Base-by-base conservation (phyloP, 257 asterid genomes). In the Scutellaria barbata region DNA sequence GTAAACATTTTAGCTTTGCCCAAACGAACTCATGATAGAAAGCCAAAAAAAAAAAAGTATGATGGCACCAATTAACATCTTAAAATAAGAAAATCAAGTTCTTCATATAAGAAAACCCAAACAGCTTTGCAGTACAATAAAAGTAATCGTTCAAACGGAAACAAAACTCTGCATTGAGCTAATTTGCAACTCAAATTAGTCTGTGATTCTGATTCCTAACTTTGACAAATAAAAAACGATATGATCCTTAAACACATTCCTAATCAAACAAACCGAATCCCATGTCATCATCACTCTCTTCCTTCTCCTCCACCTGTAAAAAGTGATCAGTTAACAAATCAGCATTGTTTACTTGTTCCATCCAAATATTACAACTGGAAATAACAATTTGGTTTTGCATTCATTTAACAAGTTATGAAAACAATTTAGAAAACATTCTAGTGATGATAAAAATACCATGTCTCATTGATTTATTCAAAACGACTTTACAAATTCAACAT, bases 231-330 rank as follows among this genome's bases (percentile, higher is more conserved):
- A 4, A 16, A 62, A 41, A 18, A 18, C 10, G 3, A 61, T 40
- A 39, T 14, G 6, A 62, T 14, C 8, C 14, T 40, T 41, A 14
- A 39, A 37, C 52, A 5, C 0, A 10, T 17, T 7, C 80, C 72
- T 81, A 83, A 70, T 83, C 90, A n/a, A 85, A 85, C 79, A 83
- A 79, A 74, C 84, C 64, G 72, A 85, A 83, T 1, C 85, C 86
- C 88, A 81, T 79, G 35, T 85, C 88, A 0, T 85, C 88, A 4
- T 85, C 88, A 39, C 85, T 81, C 68, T 83, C 90, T 52, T 85
- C 90, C 73, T 83, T 85, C 7, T 82, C 67, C 63, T 85, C 88
- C 75, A 81, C 88, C 90, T 85, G 82, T 42, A 5, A 18, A 62
- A 35, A 70, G 63, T 14, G 37, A 3, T 39, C 33, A 16, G 14